Percentiles rank a stretch among this genome's conserved stretches.
These are phyloP conservation scores for Solanum hybrid DNA, from an alignment of 305 asterid genomes.

Conservation along the genomic window DNA sequence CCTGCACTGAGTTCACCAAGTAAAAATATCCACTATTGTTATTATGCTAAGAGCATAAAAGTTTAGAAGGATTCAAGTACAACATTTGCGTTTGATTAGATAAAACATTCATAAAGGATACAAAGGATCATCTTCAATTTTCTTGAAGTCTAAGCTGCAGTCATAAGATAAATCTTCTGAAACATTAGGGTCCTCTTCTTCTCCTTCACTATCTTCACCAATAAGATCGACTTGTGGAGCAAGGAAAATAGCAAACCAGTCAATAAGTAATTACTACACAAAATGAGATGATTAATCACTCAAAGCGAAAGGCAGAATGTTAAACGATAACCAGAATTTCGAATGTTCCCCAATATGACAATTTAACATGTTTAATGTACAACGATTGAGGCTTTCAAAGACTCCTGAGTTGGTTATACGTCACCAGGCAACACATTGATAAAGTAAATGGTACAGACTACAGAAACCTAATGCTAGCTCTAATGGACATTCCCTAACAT, in stretches of 20 bases:
- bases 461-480: background rate
- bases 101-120: slow-evolving; percentile 34
- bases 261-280: background rate
- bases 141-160: slow-evolving; percentile 15
- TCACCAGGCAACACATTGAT: background rate
- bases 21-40: background rate
- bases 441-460: background rate
- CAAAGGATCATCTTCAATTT: slow-evolving; percentile 50
- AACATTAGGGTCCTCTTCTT: slow-evolving; percentile 22
- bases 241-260: background rate
- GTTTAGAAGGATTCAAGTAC: background rate
- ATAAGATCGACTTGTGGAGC: slow-evolving; percentile 40
- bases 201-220: slow-evolving; percentile 43
- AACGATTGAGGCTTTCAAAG: background rate
- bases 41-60: background rate
- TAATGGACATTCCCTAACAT: background rate
- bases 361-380: background rate
- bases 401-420: background rate
- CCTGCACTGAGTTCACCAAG: background rate
- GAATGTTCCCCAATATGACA: background rate
- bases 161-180: slow-evolving; percentile 22
- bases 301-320: background rate
- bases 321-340: background rate
- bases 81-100: background rate
- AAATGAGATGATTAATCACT: background rate